These are phyloP conservation scores for Pseudocercospora fijiensis DNA, from an alignment of 2,329 filamentous ascomycete species.

Conservation along the genomic window DNA sequence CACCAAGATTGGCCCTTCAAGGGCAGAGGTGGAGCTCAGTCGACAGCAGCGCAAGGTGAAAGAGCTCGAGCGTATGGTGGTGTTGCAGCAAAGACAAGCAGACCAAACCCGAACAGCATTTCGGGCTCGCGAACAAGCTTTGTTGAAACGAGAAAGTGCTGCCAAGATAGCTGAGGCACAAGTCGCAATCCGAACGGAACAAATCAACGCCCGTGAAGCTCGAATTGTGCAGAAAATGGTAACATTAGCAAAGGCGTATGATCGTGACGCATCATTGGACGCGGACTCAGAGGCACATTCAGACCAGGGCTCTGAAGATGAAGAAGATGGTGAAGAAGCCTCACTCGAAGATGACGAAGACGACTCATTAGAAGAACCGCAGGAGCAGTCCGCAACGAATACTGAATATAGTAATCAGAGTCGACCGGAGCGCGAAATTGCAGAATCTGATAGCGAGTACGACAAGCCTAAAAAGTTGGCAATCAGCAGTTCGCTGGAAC, in stretches of 20 bases:
- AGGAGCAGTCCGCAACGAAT: background rate
- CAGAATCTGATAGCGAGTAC: background rate
- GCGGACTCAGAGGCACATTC: background rate
- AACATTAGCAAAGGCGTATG: background rate
- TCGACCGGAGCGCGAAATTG: background rate
- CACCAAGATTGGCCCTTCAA: background rate
- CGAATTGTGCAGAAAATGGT: background rate
- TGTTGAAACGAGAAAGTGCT: background rate
- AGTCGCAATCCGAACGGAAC: background rate
- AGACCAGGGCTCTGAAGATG: background rate
- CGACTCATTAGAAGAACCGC: background rate
- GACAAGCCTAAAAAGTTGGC: background rate
- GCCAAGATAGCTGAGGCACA: background rate
- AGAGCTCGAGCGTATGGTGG: background rate
- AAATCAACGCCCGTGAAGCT: background rate
- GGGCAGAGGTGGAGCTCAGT: too few species aligned
- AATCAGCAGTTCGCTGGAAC: background rate
- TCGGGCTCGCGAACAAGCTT: background rate
- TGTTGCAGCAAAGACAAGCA: background rate
- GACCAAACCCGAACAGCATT: background rate
- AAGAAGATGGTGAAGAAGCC: background rate
- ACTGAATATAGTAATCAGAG: background rate
- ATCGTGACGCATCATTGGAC: background rate
- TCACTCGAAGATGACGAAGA: background rate
- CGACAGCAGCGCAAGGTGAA: background rate